Conservation (phyloP, 306 rosid genomes). For the Gleditsia sinensis region DNA sequence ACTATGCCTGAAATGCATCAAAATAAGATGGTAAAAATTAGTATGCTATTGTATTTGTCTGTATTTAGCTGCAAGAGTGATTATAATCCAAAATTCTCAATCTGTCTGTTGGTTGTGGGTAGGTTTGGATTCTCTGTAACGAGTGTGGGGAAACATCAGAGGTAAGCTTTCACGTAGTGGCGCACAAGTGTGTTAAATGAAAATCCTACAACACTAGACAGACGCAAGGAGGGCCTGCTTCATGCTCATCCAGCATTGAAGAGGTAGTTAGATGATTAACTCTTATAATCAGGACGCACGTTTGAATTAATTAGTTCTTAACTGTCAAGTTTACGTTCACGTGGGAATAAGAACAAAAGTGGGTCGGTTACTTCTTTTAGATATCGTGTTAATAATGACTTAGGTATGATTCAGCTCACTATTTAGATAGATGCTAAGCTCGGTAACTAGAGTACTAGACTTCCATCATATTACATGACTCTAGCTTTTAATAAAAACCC, state of each 20-base stretch:
- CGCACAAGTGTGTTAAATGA: slow-evolving; percentile 42
- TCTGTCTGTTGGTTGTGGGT: neutral
- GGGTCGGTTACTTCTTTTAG: neutral
- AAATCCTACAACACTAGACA: slow-evolving; percentile 55
- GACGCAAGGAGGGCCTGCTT: slow-evolving; percentile 50
- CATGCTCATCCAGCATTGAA: slow-evolving; percentile 54
- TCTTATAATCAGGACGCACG: slow-evolving; percentile 3
- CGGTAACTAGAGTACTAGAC: neutral
- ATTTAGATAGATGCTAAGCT: neutral
- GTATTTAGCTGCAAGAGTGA: neutral
- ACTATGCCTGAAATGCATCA: slow-evolving; percentile 38
- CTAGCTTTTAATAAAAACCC: too few relatives aligned
- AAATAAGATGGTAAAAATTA: slow-evolving; percentile 35
- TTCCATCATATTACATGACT: neutral
- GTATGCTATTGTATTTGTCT: neutral
- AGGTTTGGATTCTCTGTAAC: slow-evolving; percentile 83
- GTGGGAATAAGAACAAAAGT: neutral
- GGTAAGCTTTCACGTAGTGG: slow-evolving; percentile 58
- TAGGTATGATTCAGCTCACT: neutral
- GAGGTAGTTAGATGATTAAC: slow-evolving; percentile 44
- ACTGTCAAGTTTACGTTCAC: neutral
- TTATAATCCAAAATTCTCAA: slow-evolving; percentile 1
- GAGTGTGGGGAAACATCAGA: slow-evolving; percentile 69
- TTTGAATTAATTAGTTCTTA: neutral
- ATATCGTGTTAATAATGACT: neutral